Evolutionary conservation across 345 rosid species (phyloP).

Genomic region (Acer saccharum): DNA sequence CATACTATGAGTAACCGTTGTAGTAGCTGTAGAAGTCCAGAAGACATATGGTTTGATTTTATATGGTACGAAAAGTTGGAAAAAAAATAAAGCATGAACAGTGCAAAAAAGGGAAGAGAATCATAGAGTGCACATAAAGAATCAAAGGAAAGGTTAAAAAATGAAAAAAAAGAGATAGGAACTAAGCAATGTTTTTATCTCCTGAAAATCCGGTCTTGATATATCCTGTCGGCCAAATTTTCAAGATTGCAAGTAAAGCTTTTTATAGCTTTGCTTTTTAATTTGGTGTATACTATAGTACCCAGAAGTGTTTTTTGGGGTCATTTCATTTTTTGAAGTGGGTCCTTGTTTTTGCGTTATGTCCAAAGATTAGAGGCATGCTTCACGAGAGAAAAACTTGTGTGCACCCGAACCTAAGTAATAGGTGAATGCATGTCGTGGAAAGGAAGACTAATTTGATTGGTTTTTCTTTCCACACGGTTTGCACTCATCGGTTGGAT

Average conservation of each 20-base stretch:
- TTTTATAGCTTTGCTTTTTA: no score
- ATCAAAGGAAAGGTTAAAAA: conserved; percentile 27
- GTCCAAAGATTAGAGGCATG: conserved; percentile 14
- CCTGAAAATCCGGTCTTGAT: conserved; percentile 51
- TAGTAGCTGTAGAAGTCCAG: no score
- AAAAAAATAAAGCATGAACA: not conserved
- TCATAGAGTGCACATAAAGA: conserved; percentile 20
- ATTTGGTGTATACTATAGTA: not conserved
- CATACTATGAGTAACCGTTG: no score
- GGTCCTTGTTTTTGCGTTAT: conserved; percentile 2
- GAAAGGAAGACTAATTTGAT: no score
- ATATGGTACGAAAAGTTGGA: not conserved
- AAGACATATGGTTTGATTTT: no score
- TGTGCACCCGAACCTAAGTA: no score
- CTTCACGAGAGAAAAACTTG: not conserved
- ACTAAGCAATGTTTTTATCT: conserved; percentile 1
- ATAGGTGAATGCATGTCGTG: no score
- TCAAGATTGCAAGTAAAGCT: not conserved
- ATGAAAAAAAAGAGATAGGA: not conserved
- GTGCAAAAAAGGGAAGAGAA: conserved; percentile 8
- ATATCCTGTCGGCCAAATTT: conserved; percentile 43
- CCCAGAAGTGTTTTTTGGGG: not conserved
- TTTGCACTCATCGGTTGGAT: no score
- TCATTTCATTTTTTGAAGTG: not conserved
- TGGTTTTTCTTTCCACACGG: no score